Base-by-base conservation (phyloP, 1,284 basidiomycete genomes). In the Ceratobasidium sp. region DNA sequence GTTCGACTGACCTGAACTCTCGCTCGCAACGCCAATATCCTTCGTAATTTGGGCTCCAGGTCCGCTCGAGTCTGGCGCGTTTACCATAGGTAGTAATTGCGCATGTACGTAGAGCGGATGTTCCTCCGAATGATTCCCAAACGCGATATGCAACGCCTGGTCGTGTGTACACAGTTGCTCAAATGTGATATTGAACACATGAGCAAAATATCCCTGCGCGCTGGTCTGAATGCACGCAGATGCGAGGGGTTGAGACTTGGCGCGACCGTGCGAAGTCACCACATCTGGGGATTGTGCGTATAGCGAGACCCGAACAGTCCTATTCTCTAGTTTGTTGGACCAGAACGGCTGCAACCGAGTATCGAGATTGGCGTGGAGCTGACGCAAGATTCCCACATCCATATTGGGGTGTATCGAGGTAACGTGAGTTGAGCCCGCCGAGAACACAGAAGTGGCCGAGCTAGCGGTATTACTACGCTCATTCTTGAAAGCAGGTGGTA, bases 281-380 rank as follows among this genome's bases (percentile, higher is more conserved):
- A 22, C n/a, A 11, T 76, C 68, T 17, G 75, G 62, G 8, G 56
- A 51, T 34, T 76, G 76, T 15, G 67, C 62, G 51, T 74, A 79
- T 34, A 78, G 25, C n/a, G 88, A 85, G 6, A 95, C 78, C 13
- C 88, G 87, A 2, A 94, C 83, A 0, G 82, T 86, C 34, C 92
- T 87, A n/a, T 88, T 86, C 17, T 90, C 81, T 0, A 95, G 84
- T 0, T 88, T 88, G 9, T 90, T 89, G 0, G 90, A 88, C 92
- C 91, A 95, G 83, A 96, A 95, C 0, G 92, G 90, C 62, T 88
- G 89, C 29, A 96, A 84, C 0, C 95, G 90, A 7, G 86, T 83
- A 81, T 95, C 92, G 3, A 96, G 86, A 80, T 95, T 95, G 17
- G 86, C 86, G 79, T 95, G 92, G 71, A 91, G 85, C 43, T 88